A percentile compares a stretch with the other conserved stretches of the same genome.
phyloP scores from a whole-genome alignment of 2,329 filamentous ascomycete species.

The Colletotrichum agaves region DNA sequence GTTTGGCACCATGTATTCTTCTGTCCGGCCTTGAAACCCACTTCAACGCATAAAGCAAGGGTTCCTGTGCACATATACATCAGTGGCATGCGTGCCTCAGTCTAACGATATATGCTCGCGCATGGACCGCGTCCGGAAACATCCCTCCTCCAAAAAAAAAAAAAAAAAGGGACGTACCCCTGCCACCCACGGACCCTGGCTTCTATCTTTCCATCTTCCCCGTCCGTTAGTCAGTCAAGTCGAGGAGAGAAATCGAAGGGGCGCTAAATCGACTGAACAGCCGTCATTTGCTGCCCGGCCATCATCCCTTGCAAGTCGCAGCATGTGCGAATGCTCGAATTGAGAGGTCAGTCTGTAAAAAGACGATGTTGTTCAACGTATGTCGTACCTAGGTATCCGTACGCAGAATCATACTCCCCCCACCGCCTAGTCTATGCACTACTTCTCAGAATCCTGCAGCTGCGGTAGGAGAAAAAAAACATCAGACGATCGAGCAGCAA shows the following conservation, averaged over 20 bases:
- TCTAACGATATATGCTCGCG: too few species aligned
- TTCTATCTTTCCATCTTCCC: not conserved
- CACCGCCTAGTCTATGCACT: conserved; percentile 12
- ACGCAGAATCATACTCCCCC: not conserved
- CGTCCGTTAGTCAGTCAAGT: conserved; percentile 2
- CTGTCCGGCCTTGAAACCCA: too few species aligned
- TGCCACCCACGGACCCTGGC: not conserved
- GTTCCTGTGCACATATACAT: too few species aligned
- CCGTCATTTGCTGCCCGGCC: too few species aligned
- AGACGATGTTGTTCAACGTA: too few species aligned
- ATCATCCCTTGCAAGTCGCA: too few species aligned
- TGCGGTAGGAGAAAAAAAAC: conserved; percentile 20
- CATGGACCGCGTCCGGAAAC: not conserved
- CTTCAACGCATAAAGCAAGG: too few species aligned
- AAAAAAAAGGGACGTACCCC: not conserved
- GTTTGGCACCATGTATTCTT: too few species aligned
- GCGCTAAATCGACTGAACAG: not conserved
- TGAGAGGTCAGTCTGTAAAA: too few species aligned
- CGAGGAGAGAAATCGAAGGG: conserved; percentile 13
- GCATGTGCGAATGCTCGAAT: too few species aligned
- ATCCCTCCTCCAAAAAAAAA: too few species aligned
- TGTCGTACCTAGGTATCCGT: not conserved
- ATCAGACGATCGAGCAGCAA: conserved; percentile 36
- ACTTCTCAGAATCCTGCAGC: conserved; percentile 20
- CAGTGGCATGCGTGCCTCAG: too few species aligned